Evolutionary conservation across 441 rosid genomes (phyloP), one percentile per base, ranked within the genome.

Genomic region (Eruca vesicaria): DNA sequence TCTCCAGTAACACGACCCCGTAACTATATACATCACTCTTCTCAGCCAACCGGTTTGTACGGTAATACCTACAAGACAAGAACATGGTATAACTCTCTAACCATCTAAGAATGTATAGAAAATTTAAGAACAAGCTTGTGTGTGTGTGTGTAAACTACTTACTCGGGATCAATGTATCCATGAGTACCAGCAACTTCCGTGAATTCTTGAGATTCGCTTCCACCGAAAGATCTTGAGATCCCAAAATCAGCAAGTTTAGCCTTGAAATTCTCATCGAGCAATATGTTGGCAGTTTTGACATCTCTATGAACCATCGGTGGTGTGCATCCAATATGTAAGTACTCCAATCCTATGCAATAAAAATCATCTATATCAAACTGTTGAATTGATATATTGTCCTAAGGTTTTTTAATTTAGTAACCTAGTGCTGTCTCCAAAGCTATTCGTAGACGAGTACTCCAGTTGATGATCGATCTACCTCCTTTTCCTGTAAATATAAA

Each of bases 171-270:
- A 23, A 84, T 72, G 33, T 80, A 84, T 1, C 82, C 84, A 2
- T 12, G 77, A 1, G 84, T 78, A 14, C 84, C 84, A 45, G 82
- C 78, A 43, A 82, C 65, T 11, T 50, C 18, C 15, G 85, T 76
- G 2, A 61, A 73, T 0, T 65, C 28, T 29, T 80, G 64, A 56
- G 56, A 21, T 15, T 29, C 74, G 15, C 28, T 14, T 55, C 77
- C 80, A 32, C 19, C 73, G 23, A 73, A 78, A 21, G 43, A 23
- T 56, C 69, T 73, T 2, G 87, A 80, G 41, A 82, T 71, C 9
- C 86, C 87, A 36, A 82, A 84, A 76, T 84, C 80, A 1, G 79
- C 82, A 18, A 82, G 6, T 18, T 84, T 82, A 3, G 82, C 86
- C n/a, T 80, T 73, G n/a, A 72, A 52, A 2, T 81, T 28, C 23